Evolutionary conservation across 352 stramenopile genomes (phyloP), one percentile per base, ranked within the genome.

Genomic region (Phytophthora sp.): DNA sequence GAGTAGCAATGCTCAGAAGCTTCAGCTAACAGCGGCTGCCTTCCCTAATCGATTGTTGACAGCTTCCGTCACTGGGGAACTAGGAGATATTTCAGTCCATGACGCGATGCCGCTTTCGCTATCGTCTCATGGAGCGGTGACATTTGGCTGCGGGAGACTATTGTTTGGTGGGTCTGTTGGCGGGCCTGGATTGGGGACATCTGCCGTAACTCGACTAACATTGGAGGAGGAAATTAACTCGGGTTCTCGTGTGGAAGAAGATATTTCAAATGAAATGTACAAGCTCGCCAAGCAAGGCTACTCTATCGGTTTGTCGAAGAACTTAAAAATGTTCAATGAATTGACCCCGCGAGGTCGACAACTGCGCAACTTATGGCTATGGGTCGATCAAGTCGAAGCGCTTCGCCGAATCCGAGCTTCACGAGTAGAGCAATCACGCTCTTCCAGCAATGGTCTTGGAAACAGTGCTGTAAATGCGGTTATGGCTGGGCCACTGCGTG

Each of bases 71-170:
- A 79, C 72, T 13, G 87, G 86, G 4, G 87, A 91, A 20, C 72
- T 95, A n/a, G 87, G 92, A 55, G 86, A 95, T 50, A 88, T 96
- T 34, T 94, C 89, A 9, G 77, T 95, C 18, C 89, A 96, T 53
- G 86, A 96, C 65, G 88, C 83, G 26, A 88, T 96, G 80, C 89
- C 89, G 0, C 69, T 96, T 7, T 82, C 87, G 0, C 54, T 96
- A 18, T 95, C 89, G 24, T 80, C 89, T 20, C 74, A 78, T 18
- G 83, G 82, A n/a, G 66, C 67, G 0, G 39, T 96, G 7, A 76
- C 82, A 11, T 96, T 96, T 49, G 87, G 86, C 20, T 94, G 83
- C 54, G 87, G 84, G 1, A 80, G 71, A 34, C 48, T 92, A 18
- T 67, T 94, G 5, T 94, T 94, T 53, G 75, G 82, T 3, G 83